phyloP scores from a whole-genome alignment of 345 rosid species.

The Eucalyptus marginata region DNA sequence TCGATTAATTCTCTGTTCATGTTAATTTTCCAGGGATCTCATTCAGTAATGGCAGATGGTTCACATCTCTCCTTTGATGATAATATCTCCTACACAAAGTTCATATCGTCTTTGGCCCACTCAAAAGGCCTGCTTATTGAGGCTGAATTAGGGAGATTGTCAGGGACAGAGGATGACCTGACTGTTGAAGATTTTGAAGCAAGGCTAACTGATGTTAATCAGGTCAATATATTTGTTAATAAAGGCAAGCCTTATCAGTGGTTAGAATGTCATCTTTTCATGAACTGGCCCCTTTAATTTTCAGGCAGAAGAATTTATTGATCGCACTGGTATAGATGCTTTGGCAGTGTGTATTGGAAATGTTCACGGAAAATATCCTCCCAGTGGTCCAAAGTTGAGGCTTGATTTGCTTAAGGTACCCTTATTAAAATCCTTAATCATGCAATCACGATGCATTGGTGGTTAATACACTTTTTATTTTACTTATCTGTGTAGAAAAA shows the following conservation, averaged over 20 bases:
- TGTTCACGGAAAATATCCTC: conserved; percentile 91
- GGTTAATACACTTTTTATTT: not conserved
- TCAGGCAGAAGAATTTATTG: conserved; percentile 84
- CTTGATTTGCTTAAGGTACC: conserved; percentile 75
- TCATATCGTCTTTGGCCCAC: conserved; percentile 54
- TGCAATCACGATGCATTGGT: not conserved
- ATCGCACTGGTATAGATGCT: conserved; percentile 77
- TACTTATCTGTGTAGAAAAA: not conserved
- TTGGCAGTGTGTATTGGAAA: conserved; percentile 97
- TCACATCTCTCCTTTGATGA: conserved; percentile 80
- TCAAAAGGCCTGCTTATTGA: conserved; percentile 66
- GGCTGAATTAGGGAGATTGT: conserved; percentile 90
- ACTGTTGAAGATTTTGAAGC: conserved; percentile 94
- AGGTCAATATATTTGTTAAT: conserved; percentile 26
- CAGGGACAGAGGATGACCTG: conserved; percentile 96
- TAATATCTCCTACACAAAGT: conserved; percentile 66
- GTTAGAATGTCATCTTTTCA: not conserved
- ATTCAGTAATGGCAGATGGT: conserved; percentile 94
- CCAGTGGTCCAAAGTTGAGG: conserved; percentile 79
- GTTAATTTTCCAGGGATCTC: conserved; percentile 52
- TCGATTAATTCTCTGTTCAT: not conserved
- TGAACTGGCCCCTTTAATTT: not conserved
- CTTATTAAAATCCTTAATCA: not conserved
- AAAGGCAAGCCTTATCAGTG: not conserved
- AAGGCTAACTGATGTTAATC: conserved; percentile 65